Conservation (phyloP, 345 rosid genomes). For the Brassica incana region DNA sequence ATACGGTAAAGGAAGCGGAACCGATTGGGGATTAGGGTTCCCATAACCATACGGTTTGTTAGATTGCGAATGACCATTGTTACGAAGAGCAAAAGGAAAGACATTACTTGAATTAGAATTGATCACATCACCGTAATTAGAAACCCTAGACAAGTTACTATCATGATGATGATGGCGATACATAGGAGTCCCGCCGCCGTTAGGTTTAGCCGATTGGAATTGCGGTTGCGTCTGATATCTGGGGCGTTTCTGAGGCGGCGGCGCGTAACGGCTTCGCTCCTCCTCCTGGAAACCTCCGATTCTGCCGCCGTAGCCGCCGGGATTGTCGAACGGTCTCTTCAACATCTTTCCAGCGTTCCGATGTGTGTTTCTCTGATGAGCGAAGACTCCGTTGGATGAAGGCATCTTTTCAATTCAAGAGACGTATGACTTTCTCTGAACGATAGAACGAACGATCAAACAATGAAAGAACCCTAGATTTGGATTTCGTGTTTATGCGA, state of each 20-base stretch:
- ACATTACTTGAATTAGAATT: constrained; percentile 23
- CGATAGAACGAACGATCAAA: neutral
- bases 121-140: constrained; percentile 27
- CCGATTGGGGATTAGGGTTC: constrained; percentile 32
- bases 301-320: neutral
- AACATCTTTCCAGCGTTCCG: constrained; percentile 13
- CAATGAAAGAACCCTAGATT: neutral
- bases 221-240: constrained; percentile 21
- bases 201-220: neutral
- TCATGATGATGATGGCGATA: constrained; percentile 13
- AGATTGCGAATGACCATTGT: neutral
- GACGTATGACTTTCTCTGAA: neutral
- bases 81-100: constrained; percentile 10
- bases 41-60: neutral
- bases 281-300: neutral
- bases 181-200: neutral
- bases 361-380: constrained; percentile 18
- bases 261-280: constrained; percentile 11
- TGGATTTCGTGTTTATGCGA: constrained; percentile 8
- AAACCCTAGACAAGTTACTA: constrained; percentile 39
- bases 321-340: constrained; percentile 31
- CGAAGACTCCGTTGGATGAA: neutral
- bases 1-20: constrained; percentile 29
- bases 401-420: constrained; percentile 20
- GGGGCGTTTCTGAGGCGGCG: constrained; percentile 30